Evolutionary conservation across 2,329 filamentous ascomycete genomes (phyloP), one percentile per base, ranked within the genome.

Genomic region (Polychaeton citri): DNA sequence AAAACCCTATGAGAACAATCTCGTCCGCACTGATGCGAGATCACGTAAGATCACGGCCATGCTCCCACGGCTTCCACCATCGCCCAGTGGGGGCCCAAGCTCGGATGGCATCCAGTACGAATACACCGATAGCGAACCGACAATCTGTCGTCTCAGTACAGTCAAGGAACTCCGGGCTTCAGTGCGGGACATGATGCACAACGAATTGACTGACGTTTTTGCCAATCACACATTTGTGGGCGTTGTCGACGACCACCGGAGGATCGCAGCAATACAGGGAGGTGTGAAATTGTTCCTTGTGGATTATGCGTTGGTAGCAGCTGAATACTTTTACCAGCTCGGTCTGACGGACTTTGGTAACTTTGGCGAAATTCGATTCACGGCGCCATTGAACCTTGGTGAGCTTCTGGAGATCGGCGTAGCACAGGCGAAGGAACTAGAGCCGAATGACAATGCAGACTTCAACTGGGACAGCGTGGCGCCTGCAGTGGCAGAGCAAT

Each of bases 41-140:
- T 69, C 84, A 44, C 81, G 87, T 39, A 98, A 98, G 57, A 98
- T 98, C 43, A 98, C 90, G 0, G 86, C 83, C 41, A 96, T 98
- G 88, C 74, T 98, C 20, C 70, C 76, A n/a, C 70, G 76, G 5
- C 47, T 46, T 9, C 49, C 13, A 61, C 66, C 34, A 45, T 57
- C 62, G 8, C 51, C 53, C 9, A 54, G 57, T 19, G 40, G 43
- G 9, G 49, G 46, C 21, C 34, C 43, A 19, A 39, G 38, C 8
- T 43, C 47, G 4, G 69, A 78, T 36, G 67, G 70, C 3, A 63
- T 77, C 30, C 71, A 79, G 21, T 95, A 95, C 56, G 77, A 84
- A 47, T 68, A 65, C 5, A 74, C 74, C 1, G 77, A 84, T 36
- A 79, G 79, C 26, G 75, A 83, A 45, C 69, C 74, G 0, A 72